These are phyloP conservation scores for Aspergillus neoniger DNA, from an alignment of 2,329 filamentous ascomycete species.

Conservation along the genomic window DNA sequence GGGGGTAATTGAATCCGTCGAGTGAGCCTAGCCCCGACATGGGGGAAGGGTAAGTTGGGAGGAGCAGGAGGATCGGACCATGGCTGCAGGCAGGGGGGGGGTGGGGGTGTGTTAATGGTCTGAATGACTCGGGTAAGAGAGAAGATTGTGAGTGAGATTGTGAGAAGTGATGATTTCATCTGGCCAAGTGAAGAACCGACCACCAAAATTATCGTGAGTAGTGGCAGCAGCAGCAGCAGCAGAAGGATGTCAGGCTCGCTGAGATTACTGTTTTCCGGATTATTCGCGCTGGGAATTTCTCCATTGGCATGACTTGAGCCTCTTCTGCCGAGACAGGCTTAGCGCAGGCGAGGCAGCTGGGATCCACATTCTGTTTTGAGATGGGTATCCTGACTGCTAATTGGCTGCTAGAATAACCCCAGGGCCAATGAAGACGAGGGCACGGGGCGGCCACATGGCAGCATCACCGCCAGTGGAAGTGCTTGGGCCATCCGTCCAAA, in stretches of 20 bases:
- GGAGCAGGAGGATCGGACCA: conserved; percentile 1
- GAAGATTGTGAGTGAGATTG: too few species aligned
- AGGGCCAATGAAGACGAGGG: conserved; percentile 6
- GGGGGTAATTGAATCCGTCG: not conserved
- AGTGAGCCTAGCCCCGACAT: not conserved
- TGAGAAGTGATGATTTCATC: conserved; percentile 1
- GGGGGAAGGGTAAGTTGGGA: not conserved
- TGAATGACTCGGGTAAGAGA: not conserved
- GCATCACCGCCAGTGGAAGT: conserved; percentile 13
- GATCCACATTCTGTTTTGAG: conserved; percentile 5
- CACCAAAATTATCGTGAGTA: not conserved
- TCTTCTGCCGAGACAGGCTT: conserved; percentile 1
- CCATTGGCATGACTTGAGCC: not conserved
- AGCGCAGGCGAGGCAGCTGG: not conserved
- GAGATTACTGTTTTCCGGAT: not conserved
- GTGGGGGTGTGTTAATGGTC: too few species aligned
- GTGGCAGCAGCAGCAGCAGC: not conserved
- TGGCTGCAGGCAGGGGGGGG: not conserved
- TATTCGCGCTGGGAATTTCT: not conserved
- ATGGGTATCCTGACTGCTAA: not conserved
- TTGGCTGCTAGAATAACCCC: conserved; percentile 3
- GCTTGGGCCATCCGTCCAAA: conserved; percentile 8
- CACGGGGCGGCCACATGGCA: conserved; percentile 17
- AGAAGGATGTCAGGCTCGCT: not conserved
- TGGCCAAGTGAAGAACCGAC: not conserved